Evolutionary conservation across 805 yeast genomes (phyloP).

Genomic region (Zygosaccharomyces siamensis): DNA sequence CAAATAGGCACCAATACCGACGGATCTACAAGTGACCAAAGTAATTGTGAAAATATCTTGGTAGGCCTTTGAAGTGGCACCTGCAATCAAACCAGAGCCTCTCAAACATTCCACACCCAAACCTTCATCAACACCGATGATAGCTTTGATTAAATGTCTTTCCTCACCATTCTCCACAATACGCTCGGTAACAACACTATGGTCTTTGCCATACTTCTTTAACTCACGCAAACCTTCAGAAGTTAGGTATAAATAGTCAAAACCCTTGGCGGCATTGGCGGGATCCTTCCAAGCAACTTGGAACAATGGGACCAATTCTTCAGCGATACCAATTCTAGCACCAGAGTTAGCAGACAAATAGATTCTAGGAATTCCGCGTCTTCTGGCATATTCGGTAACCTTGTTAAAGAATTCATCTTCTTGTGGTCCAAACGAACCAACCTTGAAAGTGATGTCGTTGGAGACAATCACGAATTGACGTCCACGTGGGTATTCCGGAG

Average conservation of each 20-base stretch:
- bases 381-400: slow-evolving; percentile 88
- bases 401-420: slow-evolving; percentile 90
- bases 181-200: slow-evolving; percentile 67
- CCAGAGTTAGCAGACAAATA: slow-evolving; percentile 98
- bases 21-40: slow-evolving; percentile 99
- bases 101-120: slow-evolving; percentile 97
- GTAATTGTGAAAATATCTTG: slow-evolving; percentile 96
- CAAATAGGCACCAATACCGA: slow-evolving; percentile 98
- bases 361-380: slow-evolving; percentile 89
- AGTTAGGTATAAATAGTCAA: slow-evolving; percentile 78
- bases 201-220: slow-evolving; percentile 54
- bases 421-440: slow-evolving; percentile 97
- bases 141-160: slow-evolving; percentile 73
- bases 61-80: slow-evolving; percentile 97
- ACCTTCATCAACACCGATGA: slow-evolving; percentile 93
- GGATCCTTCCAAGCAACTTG: slow-evolving; percentile 91
- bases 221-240: slow-evolving; percentile 57
- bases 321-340: slow-evolving; percentile 98
- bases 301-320: slow-evolving; percentile 83
- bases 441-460: slow-evolving; percentile 94
- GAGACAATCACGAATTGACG: slow-evolving; percentile 92
- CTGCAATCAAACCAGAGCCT: slow-evolving; percentile 98
- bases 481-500: slow-evolving; percentile 96
- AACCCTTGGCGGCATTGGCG: slow-evolving; percentile 74
- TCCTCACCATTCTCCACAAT: slow-evolving; percentile 80